phyloP scores from a whole-genome alignment of 345 rosid genomes.

The Dovyalis caffra region DNA sequence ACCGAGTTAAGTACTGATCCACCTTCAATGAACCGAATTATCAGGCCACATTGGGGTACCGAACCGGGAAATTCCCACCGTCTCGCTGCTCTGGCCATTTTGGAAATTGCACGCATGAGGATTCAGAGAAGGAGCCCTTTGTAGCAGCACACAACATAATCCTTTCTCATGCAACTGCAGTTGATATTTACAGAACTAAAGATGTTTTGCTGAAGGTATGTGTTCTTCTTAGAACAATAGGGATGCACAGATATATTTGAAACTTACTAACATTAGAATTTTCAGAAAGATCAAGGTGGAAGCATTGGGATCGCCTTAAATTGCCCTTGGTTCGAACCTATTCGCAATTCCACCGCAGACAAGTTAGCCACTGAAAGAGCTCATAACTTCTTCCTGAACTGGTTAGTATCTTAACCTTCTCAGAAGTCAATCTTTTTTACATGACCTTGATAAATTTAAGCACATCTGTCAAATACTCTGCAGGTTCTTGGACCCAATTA shows the following conservation, averaged over 20 bases:
- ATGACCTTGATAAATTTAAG: no score
- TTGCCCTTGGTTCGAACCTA: no score
- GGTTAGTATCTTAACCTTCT: no score
- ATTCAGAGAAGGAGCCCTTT: constrained; percentile 23
- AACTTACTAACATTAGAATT: no score
- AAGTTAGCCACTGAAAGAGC: no score
- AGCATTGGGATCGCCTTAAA: no score
- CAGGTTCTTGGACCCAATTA: constrained; percentile 25
- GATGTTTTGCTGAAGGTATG: constrained; percentile 1
- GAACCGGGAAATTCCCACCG: constrained; percentile 16
- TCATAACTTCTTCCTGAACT: no score
- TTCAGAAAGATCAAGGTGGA: no score
- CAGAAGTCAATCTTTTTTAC: no score
- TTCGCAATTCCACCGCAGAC: no score
- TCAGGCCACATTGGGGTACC: constrained; percentile 16
- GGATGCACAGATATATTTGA: no score
- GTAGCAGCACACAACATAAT: constrained; percentile 23
- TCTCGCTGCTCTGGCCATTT: constrained; percentile 20
- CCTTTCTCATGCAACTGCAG: constrained; percentile 19
- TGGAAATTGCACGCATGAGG: constrained; percentile 15
- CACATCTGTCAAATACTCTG: not conserved
- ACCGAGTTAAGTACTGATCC: constrained; percentile 21
- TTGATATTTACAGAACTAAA: constrained; percentile 18
- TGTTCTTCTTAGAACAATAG: no score
- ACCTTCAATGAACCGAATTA: constrained; percentile 26